These are phyloP conservation scores for Aristolochia californica DNA, from an alignment of 164 flowering plant species.

Conservation along the genomic window DNA sequence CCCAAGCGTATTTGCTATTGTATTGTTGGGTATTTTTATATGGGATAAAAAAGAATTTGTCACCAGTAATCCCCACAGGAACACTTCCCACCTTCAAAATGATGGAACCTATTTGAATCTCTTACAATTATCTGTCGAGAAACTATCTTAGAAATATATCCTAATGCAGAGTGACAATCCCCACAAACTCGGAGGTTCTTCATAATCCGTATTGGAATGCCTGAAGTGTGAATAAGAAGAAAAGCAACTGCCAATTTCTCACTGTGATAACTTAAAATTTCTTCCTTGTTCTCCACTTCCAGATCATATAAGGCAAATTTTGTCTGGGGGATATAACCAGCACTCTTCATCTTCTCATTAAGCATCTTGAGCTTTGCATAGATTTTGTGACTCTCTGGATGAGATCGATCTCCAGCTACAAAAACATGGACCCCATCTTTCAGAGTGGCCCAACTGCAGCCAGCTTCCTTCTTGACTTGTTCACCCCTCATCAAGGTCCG, in stretches of 20 bases:
- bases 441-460: constrained; percentile 90
- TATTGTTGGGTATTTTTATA: too few species aligned
- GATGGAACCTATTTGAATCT: constrained; percentile 84
- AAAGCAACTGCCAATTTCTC: constrained; percentile 87
- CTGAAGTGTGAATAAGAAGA: constrained; percentile 51
- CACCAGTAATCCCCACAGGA: constrained; percentile 84
- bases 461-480: constrained; percentile 70
- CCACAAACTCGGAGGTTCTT: constrained; percentile 86
- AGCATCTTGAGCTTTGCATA: constrained; percentile 56
- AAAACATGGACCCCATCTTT: constrained; percentile 84
- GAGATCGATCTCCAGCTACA: constrained; percentile 74
- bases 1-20: too few species aligned
- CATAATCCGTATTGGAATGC: constrained; percentile 71
- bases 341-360: constrained; percentile 48
- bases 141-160: constrained; percentile 53
- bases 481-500: constrained; percentile 47
- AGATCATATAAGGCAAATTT: constrained; percentile 66
- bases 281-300: constrained; percentile 77
- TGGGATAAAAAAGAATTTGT: too few species aligned
- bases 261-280: constrained; percentile 68
- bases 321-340: constrained; percentile 67
- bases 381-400: constrained; percentile 52
- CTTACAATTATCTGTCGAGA: constrained; percentile 51
- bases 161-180: constrained; percentile 76
- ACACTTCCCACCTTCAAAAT: constrained; percentile 71